phyloP scores from a whole-genome alignment of 2,329 filamentous ascomycete species.

The Talaromyces piceae region DNA sequence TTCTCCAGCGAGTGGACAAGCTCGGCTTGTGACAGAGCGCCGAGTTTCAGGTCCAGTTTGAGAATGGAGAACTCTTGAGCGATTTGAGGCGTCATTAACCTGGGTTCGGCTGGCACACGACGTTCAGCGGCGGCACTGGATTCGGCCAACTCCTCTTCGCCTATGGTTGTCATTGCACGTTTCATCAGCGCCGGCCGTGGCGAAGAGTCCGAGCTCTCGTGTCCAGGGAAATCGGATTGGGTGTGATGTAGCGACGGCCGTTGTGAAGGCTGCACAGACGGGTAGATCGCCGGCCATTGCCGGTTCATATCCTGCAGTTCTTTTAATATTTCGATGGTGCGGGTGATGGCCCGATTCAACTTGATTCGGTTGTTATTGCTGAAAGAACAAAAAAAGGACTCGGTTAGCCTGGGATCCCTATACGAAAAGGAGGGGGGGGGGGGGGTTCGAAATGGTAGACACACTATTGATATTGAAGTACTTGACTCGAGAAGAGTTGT shows the following conservation, averaged over 20 bases:
- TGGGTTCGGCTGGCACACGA: conserved; percentile 59
- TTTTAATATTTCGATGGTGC: conserved; percentile 75
- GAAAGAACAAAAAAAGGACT: conserved; percentile 16
- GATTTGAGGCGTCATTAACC: conserved; percentile 84
- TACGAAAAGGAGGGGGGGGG: not conserved
- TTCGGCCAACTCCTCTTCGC: conserved; percentile 55
- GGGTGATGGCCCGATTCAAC: conserved; percentile 79
- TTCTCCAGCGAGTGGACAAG: conserved; percentile 94
- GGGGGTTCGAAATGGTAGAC: conserved; percentile 11
- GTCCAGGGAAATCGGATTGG: conserved; percentile 19
- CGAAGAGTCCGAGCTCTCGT: conserved; percentile 19
- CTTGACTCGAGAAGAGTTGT: conserved; percentile 66
- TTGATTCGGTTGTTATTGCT: conserved; percentile 80
- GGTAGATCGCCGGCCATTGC: conserved; percentile 91
- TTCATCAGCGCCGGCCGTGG: conserved; percentile 49
- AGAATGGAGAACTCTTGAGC: conserved; percentile 93
- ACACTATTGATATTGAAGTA: conserved; percentile 83
- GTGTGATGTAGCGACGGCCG: conserved; percentile 31
- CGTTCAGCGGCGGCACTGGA: conserved; percentile 65
- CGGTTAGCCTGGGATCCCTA: conserved; percentile 1
- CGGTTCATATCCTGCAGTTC: conserved; percentile 82
- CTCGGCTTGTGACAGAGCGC: conserved; percentile 76
- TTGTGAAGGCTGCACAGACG: conserved; percentile 46
- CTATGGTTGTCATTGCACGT: conserved; percentile 66
- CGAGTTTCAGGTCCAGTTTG: conserved; percentile 89